Base-by-base conservation (phyloP, 1,284 basidiomycete species). In the Melanopsichium pennsylvanicum region DNA sequence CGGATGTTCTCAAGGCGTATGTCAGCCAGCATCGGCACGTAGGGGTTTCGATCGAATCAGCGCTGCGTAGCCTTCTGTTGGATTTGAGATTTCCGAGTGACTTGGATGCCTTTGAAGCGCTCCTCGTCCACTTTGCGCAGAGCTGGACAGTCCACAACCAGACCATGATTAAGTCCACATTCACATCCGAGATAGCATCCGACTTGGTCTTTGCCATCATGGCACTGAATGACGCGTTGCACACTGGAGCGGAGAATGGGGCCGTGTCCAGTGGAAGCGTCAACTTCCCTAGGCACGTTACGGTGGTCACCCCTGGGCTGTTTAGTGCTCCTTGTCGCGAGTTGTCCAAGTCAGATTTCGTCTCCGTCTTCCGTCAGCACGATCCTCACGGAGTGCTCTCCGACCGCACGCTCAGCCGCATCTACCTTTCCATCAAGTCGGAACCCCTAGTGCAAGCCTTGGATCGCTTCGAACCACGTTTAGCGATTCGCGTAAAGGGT, bases 121-220 rank as follows among this genome's bases (percentile, higher is more conserved):
- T 87, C 19, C 81, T 87, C 23, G 69, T 81, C 16, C 87, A 89
- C 10, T 94, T 98, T 78, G 90, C 93, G 7, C 86, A 87, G 62
- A 86, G 90, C 22, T 98, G 93, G 91, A 90, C 91, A 69, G 88
- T 90, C 56, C 89, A 90, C n/a, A 98, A 99, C 79, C 50, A 47
- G 4, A 26, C 51, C 10, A 62, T 73, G 33, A 75, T 79, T 22
- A 71, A 74, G 50, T 38, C 45, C 1, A 38, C 10, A 0, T 74
- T 80, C 35, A 76, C 71, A 12, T 27, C 44, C 5, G 86, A 88
- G 13, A 56, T 78, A 7, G 76, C 74, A 0, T 55, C 59, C 5
- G 85, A 79, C 29, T 86, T 97, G 38, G 89, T 93, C 27, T 86
- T 90, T 43, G 89, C 91, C 1, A 88, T 95, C 54, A 88, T 94